phyloP scores from a whole-genome alignment of 768 basidiomycete species.

The Dioszegia crocea region DNA sequence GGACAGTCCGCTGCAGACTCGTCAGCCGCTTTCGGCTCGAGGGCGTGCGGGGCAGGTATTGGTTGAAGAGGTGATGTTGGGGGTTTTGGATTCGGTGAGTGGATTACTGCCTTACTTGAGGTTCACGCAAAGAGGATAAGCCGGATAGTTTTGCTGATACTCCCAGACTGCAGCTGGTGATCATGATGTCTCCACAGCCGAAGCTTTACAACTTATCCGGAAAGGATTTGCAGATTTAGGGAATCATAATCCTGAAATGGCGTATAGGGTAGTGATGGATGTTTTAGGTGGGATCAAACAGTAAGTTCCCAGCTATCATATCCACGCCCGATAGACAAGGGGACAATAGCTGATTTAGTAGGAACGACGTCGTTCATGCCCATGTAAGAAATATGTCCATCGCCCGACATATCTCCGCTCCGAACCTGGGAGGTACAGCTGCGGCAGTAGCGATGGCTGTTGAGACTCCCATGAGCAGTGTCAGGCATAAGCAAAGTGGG shows the following conservation, averaged over 20 bases:
- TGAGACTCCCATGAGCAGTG: neutral
- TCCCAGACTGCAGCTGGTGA: conserved; percentile 31
- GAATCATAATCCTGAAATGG: conserved; percentile 74
- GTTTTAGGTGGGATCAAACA: conserved; percentile 85
- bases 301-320: conserved; percentile 54
- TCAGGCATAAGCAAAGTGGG: neutral
- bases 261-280: conserved; percentile 83
- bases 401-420: conserved; percentile 14
- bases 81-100: conserved; percentile 68
- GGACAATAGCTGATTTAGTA: conserved; percentile 44
- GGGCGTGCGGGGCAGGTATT: conserved; percentile 53
- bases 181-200: conserved; percentile 30
- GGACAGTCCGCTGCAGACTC: conserved; percentile 8
- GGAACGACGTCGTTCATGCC: conserved; percentile 71
- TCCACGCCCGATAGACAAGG: neutral
- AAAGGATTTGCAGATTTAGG: conserved; percentile 84
- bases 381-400: conserved; percentile 69
- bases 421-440: too few species aligned
- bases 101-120: too few species aligned
- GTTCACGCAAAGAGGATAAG: too few species aligned
- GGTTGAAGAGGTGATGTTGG: conserved; percentile 79
- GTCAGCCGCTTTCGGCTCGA: conserved; percentile 10
- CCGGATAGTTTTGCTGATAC: conserved; percentile 13
- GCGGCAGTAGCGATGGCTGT: too few species aligned
- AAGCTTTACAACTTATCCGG: conserved; percentile 56